Evolutionary conservation across 2,329 filamentous ascomycete genomes (phyloP).

Genomic region (Capronia epimyces): DNA sequence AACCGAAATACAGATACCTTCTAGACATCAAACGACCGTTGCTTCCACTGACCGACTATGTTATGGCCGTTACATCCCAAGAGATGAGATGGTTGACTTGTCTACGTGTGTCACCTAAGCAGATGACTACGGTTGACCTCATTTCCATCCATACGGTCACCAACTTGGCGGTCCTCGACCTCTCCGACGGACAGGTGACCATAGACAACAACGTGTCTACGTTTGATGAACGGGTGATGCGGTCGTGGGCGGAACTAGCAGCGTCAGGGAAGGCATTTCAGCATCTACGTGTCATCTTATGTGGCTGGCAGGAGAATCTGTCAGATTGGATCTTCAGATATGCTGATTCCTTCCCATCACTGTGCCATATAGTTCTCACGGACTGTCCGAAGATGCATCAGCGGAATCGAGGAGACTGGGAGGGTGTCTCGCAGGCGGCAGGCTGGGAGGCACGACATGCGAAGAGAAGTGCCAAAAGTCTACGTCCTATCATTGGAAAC

Average conservation of each 20-base stretch:
- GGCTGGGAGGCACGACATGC: slow-evolving; percentile 32
- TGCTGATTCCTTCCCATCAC: slow-evolving; percentile 34
- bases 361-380: slow-evolving; percentile 35
- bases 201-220: slow-evolving; percentile 22
- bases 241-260: slow-evolving; percentile 40
- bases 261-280: slow-evolving; percentile 33
- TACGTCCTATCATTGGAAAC: slow-evolving; percentile 34
- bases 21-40: slow-evolving; percentile 32
- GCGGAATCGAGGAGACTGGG: slow-evolving; percentile 26
- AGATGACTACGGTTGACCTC: slow-evolving; percentile 34
- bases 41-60: slow-evolving; percentile 35
- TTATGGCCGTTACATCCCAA: slow-evolving; percentile 34
- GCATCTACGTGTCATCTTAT: slow-evolving; percentile 36
- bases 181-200: slow-evolving; percentile 17
- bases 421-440: slow-evolving; percentile 22
- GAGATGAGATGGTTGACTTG: slow-evolving; percentile 34
- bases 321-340: slow-evolving; percentile 34
- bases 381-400: slow-evolving; percentile 32
- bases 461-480: slow-evolving; percentile 27
- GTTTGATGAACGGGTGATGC: slow-evolving; percentile 39
- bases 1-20: slow-evolving; percentile 30
- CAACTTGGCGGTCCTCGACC: slow-evolving; percentile 40
- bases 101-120: slow-evolving; percentile 34
- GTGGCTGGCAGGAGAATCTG: slow-evolving; percentile 34
- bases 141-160: slow-evolving; percentile 36